phyloP scores from a whole-genome alignment of 2,329 filamentous ascomycete genomes.

The Aspergillus sclerotialis region DNA sequence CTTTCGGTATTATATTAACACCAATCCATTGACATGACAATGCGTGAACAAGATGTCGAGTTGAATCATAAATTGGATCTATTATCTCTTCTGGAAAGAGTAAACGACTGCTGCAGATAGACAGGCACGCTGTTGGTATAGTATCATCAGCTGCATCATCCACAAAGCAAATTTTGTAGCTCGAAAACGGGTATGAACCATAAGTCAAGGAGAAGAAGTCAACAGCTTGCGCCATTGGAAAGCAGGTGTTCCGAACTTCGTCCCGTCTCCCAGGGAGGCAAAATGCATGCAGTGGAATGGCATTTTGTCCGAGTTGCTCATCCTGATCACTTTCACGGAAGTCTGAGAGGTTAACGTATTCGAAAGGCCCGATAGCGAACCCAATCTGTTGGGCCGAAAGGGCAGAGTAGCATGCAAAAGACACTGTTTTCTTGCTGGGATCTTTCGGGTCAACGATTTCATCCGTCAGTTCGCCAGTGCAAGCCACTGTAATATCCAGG shows the following conservation, averaged over 20 bases:
- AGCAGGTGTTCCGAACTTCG: slow-evolving; percentile 80
- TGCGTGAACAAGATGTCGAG: slow-evolving; percentile 71
- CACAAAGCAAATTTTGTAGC: slow-evolving; percentile 89
- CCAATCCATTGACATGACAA: slow-evolving; percentile 92
- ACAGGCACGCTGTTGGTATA: slow-evolving; percentile 70
- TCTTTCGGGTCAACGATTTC: slow-evolving; percentile 73
- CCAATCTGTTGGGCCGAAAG: slow-evolving; percentile 84
- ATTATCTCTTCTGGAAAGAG: slow-evolving; percentile 80
- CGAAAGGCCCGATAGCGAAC: slow-evolving; percentile 90
- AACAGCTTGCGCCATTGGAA: slow-evolving; percentile 75
- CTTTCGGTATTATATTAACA: slow-evolving; percentile 81
- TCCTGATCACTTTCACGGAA: slow-evolving; percentile 88
- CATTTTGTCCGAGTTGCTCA: slow-evolving; percentile 80
- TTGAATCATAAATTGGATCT: slow-evolving; percentile 76
- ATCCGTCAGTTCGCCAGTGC: slow-evolving; percentile 81
- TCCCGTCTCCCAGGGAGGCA: slow-evolving; percentile 77
- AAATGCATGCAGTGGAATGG: slow-evolving; percentile 83
- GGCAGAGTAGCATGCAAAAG: slow-evolving; percentile 68
- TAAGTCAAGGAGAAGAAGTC: slow-evolving; percentile 86
- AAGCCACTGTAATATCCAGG: slow-evolving; percentile 82
- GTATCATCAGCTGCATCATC: slow-evolving; percentile 78
- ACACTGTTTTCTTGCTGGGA: slow-evolving; percentile 76
- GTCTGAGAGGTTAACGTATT: slow-evolving; percentile 82
- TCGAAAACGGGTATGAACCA: slow-evolving; percentile 82
- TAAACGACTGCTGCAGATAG: slow-evolving; percentile 78